phyloP scores from a whole-genome alignment of 2,329 filamentous ascomycete species.

The Aspergillus ruber region DNA sequence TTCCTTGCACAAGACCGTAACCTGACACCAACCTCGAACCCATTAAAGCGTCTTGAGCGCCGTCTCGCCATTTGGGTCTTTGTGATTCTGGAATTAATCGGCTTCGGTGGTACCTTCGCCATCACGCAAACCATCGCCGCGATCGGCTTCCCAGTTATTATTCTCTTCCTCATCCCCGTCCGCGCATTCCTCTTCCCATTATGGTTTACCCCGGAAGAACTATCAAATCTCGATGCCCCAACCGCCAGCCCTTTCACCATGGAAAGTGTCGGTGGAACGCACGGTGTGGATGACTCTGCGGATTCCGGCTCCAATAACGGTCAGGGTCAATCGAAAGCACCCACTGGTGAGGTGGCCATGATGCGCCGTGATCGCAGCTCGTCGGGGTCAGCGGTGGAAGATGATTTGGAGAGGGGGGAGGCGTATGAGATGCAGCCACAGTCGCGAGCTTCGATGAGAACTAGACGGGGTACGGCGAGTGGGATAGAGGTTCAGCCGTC shows the following conservation, averaged over 20 bases:
- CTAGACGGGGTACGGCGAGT: slow-evolving; percentile 20
- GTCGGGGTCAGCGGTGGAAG: slow-evolving; percentile 27
- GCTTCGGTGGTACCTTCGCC: slow-evolving; percentile 72
- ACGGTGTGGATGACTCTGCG: slow-evolving; percentile 38
- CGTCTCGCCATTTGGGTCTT: slow-evolving; percentile 64
- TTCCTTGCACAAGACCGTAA: slow-evolving; percentile 60
- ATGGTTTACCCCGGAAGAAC: slow-evolving; percentile 55
- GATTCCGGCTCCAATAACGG: slow-evolving; percentile 1
- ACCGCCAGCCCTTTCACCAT: slow-evolving; percentile 70
- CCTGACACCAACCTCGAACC: slow-evolving; percentile 54
- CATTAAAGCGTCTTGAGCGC: slow-evolving; percentile 57
- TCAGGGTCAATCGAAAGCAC: slow-evolving; percentile 4
- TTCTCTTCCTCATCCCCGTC: slow-evolving; percentile 61
- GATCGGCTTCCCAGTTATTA: slow-evolving; percentile 72
- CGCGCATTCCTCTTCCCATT: slow-evolving; percentile 58
- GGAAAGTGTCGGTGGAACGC: slow-evolving; percentile 64
- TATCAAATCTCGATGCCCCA: slow-evolving; percentile 61
- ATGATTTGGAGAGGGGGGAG: slow-evolving; percentile 38
- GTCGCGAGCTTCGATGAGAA: slow-evolving; percentile 3
- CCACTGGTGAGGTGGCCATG: slow-evolving; percentile 14
- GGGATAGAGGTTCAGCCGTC: slow-evolving; percentile 5
- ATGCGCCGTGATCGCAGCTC: slow-evolving; percentile 12
- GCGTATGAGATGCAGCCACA: slow-evolving; percentile 29
- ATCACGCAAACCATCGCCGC: slow-evolving; percentile 78
- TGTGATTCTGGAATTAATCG: slow-evolving; percentile 60